These are phyloP conservation scores for Dalbergia cochinchinensis DNA, from an alignment of 306 rosid genomes.

Conservation along the genomic window DNA sequence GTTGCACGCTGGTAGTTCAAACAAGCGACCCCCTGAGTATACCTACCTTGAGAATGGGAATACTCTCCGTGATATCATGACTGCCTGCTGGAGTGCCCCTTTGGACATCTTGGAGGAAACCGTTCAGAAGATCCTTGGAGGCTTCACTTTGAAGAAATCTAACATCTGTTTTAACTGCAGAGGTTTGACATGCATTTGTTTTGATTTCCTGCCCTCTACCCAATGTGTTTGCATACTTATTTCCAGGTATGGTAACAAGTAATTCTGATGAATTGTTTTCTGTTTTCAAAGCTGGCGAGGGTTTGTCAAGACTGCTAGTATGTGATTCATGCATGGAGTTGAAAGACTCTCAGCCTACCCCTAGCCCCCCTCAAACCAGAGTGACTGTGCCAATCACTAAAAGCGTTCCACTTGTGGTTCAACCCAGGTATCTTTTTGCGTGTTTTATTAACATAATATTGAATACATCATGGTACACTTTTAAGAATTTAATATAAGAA, in stretches of 20 bases:
- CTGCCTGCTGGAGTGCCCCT: constrained; percentile 56
- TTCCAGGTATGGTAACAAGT: not conserved
- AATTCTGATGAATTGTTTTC: constrained; percentile 44
- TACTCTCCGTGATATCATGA: constrained; percentile 85
- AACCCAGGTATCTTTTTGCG: constrained; percentile 42
- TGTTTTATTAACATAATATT: constrained; percentile 8
- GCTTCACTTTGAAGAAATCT: constrained; percentile 62
- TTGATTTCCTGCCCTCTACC: constrained; percentile 26
- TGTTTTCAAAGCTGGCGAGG: constrained; percentile 45
- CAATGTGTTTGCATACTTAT: not conserved
- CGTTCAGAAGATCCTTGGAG: constrained; percentile 64
- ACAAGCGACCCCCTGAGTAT: constrained; percentile 87
- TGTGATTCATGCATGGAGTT: constrained; percentile 67
- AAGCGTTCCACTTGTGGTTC: constrained; percentile 21
- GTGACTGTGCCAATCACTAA: not conserved
- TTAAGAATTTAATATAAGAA: constrained; percentile 15
- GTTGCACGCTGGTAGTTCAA: constrained; percentile 89
- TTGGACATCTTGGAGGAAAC: constrained; percentile 64
- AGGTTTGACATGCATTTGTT: constrained; percentile 61
- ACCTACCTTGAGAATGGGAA: constrained; percentile 72
- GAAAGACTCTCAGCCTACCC: constrained; percentile 50
- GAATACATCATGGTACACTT: not conserved
- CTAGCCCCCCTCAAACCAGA: not conserved
- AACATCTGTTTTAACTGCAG: constrained; percentile 72
- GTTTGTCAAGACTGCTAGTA: constrained; percentile 60